Percentiles rank a stretch among this genome's conserved stretches.
Conservation (phyloP, 768 basidiomycete genomes). For the Tylopilus rubrobrunneus region DNA sequence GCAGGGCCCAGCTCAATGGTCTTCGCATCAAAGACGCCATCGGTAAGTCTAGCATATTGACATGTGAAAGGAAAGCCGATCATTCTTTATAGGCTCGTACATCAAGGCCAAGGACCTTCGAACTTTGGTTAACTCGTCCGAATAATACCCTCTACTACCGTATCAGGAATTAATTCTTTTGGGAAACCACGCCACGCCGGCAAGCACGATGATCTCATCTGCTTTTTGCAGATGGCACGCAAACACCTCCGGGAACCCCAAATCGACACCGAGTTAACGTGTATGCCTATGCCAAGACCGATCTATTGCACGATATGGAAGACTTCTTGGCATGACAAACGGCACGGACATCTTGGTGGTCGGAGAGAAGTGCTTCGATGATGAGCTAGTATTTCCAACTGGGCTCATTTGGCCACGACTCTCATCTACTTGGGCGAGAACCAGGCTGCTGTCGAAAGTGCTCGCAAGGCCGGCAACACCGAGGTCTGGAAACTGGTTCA, state of each 20-base stretch:
- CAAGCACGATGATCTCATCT: slow-evolving; percentile 89
- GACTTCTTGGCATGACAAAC: slow-evolving; percentile 98
- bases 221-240: slow-evolving; percentile 97
- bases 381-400: slow-evolving; percentile 98
- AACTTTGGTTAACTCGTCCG: too few relatives aligned
- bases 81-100: slow-evolving; percentile 69
- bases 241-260: slow-evolving; percentile 95
- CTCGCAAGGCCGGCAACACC: slow-evolving; percentile 98
- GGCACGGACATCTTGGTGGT: slow-evolving; percentile 96
- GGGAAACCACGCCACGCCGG: slow-evolving; percentile 90
- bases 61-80: neutral
- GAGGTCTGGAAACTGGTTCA: slow-evolving; percentile 95
- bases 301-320: slow-evolving; percentile 98
- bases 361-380: slow-evolving; percentile 99
- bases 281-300: slow-evolving; percentile 98
- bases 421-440: slow-evolving; percentile 98
- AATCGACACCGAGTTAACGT: slow-evolving; percentile 97
- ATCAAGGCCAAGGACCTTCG: slow-evolving; percentile 92
- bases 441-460: slow-evolving; percentile 97
- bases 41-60: slow-evolving; percentile 46
- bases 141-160: too few relatives aligned
- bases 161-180: too few relatives aligned
- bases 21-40: slow-evolving; percentile 98
- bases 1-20: slow-evolving; percentile 98
- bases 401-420: slow-evolving; percentile 96